phyloP scores from a whole-genome alignment of 495 filamentous ascomycete genomes.

The Talaromyces nanjingensis region DNA sequence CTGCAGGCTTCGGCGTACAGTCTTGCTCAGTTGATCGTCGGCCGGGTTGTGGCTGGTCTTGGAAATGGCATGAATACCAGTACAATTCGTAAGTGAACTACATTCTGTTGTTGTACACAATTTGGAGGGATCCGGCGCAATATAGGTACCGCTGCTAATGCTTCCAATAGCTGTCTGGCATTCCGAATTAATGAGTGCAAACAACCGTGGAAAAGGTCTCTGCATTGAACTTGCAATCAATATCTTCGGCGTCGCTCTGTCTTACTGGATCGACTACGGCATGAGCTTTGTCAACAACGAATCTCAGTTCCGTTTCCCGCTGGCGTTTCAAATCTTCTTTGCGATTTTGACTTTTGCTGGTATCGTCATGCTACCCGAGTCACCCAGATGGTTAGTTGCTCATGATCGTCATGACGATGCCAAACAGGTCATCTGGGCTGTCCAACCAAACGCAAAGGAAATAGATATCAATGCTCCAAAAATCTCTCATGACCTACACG shows the following conservation, averaged over 20 bases:
- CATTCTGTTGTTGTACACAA: not conserved
- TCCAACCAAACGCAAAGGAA: conserved; percentile 23
- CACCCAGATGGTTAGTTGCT: conserved; percentile 39
- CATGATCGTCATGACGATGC: conserved; percentile 25
- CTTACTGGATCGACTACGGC: conserved; percentile 33
- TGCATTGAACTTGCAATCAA: conserved; percentile 57
- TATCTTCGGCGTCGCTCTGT: conserved; percentile 43
- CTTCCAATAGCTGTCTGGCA: conserved; percentile 39
- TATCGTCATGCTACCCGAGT: conserved; percentile 46
- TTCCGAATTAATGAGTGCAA: conserved; percentile 51
- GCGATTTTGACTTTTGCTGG: conserved; percentile 42
- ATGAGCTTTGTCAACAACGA: conserved; percentile 27
- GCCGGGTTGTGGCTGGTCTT: conserved; percentile 39
- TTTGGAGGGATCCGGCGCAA: not conserved
- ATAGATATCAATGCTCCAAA: conserved; percentile 21
- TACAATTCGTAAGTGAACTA: conserved; percentile 31
- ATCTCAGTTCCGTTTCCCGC: conserved; percentile 39
- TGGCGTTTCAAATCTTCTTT: conserved; percentile 51
- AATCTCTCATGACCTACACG: conserved; percentile 20
- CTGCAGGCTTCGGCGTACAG: conserved; percentile 47
- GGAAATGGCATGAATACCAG: conserved; percentile 44
- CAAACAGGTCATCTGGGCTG: conserved; percentile 24
- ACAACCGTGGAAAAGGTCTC: conserved; percentile 56
- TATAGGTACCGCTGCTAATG: not conserved
- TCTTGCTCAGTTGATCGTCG: conserved; percentile 45